Conservation (phyloP, 129 eudicot species). For the Arctium lappa region DNA sequence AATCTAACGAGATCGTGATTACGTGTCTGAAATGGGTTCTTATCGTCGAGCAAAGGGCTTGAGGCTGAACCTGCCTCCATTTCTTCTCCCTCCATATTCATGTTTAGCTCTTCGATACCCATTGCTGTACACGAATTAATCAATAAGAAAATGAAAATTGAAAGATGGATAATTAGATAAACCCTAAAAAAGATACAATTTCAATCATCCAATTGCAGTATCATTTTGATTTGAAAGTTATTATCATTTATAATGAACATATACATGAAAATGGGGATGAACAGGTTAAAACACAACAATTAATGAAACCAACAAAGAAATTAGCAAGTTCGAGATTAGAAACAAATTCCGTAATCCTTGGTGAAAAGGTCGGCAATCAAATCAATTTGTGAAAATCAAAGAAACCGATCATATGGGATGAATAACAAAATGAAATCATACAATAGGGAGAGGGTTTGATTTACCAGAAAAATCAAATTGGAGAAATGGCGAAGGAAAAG, state of each 20-base stretch:
- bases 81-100: slow-evolving; percentile 38
- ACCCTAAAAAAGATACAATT: background rate
- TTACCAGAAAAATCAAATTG: background rate
- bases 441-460: background rate
- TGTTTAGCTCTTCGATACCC: slow-evolving; percentile 4
- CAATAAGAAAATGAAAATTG: background rate
- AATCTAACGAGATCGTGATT: slow-evolving; percentile 40
- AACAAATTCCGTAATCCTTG: background rate
- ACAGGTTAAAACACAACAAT: background rate
- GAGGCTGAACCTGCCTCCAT: slow-evolving; percentile 32
- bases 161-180: background rate
- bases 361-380: background rate
- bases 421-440: background rate
- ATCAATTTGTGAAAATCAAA: background rate
- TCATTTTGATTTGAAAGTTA: background rate
- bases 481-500: slow-evolving; percentile 9
- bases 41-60: slow-evolving; percentile 13
- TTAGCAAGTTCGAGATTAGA: background rate
- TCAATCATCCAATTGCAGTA: background rate
- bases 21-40: slow-evolving; percentile 10
- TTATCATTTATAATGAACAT: background rate
- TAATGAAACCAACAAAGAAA: background rate
- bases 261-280: background rate
- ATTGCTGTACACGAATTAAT: background rate
- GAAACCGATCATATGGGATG: background rate